Evolutionary conservation across 139 green algal genomes (phyloP), one percentile per base, ranked within the genome.

Genomic region (Chlorella vulgaris): DNA sequence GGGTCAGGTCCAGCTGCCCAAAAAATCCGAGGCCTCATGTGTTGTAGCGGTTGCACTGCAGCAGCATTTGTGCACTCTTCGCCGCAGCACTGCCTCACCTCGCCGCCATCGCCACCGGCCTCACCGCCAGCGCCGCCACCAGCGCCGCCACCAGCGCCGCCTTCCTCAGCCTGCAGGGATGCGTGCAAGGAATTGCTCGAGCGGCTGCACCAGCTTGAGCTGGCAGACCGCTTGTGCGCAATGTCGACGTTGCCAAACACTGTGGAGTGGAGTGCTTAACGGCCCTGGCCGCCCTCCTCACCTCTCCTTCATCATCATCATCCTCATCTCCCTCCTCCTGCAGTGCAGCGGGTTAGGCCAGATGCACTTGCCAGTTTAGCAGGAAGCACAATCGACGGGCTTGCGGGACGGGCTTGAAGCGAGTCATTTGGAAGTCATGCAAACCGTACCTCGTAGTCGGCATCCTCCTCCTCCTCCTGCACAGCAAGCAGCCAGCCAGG

Each of bases 251-350:
- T n/a, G n/a, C n/a, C n/a, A n/a, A n/a, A n/a, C n/a, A n/a, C n/a
- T n/a, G n/a, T n/a, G n/a, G n/a, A n/a, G n/a, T n/a, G n/a, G n/a
- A n/a, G n/a, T 36, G 26, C 18, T 35, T 28, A 43, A 35, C 10
- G 10, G 62, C 18, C 2, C 4, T 5, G 31, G 26, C 0, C 26
- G 39, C 39, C 2, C 31, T 7, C 5, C 65, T n/a, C 21, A 21
- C 35, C 42, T 66, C 42, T 19, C 77, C 79, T 38, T 28, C 40
- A 33, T 83, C 81, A 69, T 83, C 81, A 28, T 66, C 81, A 3
- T 76, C 71, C 21, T 85, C 81, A 4, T 86, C 81, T 47, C 78
- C 68, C 36, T 50, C 68, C 39, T 85, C 81, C 55, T 53, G 66
- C 33, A 68, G 13, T 58, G 47, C 47, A 58, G n/a, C n/a, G 2